Evolutionary conservation across 1,284 basidiomycete genomes (phyloP), one percentile per base, ranked within the genome.

Genomic region (Fomitiporia mediterranea): DNA sequence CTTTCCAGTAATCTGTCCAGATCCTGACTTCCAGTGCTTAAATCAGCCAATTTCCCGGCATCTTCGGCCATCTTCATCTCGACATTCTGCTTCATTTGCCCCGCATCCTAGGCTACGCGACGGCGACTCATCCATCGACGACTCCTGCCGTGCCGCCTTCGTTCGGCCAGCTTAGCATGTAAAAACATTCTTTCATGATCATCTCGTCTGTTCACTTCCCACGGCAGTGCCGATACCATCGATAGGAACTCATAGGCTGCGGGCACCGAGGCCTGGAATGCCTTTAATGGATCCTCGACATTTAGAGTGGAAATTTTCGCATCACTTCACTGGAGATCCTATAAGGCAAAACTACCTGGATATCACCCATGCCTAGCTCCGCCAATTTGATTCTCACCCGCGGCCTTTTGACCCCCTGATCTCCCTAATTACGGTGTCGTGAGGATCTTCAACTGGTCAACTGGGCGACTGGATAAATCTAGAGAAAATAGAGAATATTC

Each of bases 281-380:
- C 13, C 44, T 46, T 27, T 46, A 25, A 46, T 46, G 27, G 44
- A 46, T 46, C 44, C 44, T 46, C 44, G 44, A 30, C 44, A 23
- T 28, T 15, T 25, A 27, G 13, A 46, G 44, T 19, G 44, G 27
- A 46, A 17, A 23, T 46, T 19, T 13, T 46, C 44, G 44, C 44
- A 46, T 46, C 44, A 15, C 30, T 46, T 46, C 30, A 46, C 25
- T 30, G 44, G 30, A 46, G 44, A 28, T n/a, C 6, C 27, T 25
- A 28, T 46, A 15, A 23, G 44, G 19, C 13, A 30, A 46, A 30
- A 28, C 4, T 46, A n/a, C n/a, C 19, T 23, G 11, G 23, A 44
- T 46, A 34, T 34, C 32, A 34, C 7, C 13, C 25, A 46, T 4
- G 25, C 27, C 17, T 28, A 25, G 44, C 11, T 27, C 6, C n/a